A percentile compares a stretch with the other conserved stretches of the same genome.
Conservation (phyloP, 2,329 filamentous ascomycete species). For the Fusarium stilboides region DNA sequence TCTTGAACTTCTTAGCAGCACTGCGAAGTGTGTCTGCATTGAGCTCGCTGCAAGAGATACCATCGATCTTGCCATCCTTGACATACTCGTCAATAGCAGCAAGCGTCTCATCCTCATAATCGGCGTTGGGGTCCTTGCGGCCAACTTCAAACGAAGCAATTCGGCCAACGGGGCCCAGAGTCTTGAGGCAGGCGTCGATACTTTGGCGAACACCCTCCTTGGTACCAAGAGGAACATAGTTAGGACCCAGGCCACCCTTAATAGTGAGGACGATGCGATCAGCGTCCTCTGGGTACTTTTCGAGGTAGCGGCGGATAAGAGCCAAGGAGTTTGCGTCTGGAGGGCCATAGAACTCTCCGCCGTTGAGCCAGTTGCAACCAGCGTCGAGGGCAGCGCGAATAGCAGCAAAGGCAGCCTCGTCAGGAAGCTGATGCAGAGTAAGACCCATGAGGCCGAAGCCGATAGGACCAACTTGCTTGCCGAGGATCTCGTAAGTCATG, state of each 20-base stretch:
- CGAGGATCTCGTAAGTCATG: constrained; percentile 46
- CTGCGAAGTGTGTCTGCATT: constrained; percentile 62
- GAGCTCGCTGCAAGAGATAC: constrained; percentile 64
- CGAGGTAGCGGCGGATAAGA: constrained; percentile 73
- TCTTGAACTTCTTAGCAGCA: constrained; percentile 58
- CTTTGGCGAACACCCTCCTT: constrained; percentile 67
- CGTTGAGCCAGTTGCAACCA: constrained; percentile 68
- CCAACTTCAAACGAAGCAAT: constrained; percentile 73
- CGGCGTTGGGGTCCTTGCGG: constrained; percentile 66
- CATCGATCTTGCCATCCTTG: constrained; percentile 63
- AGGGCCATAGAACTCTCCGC: constrained; percentile 73
- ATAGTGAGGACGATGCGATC: constrained; percentile 71
- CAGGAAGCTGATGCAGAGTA: constrained; percentile 26
- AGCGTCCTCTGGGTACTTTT: constrained; percentile 72
- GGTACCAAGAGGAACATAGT: constrained; percentile 62
- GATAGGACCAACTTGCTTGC: constrained; percentile 45
- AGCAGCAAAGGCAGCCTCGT: constrained; percentile 64
- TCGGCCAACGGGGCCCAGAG: constrained; percentile 58
- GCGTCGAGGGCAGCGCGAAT: constrained; percentile 65
- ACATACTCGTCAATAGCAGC: constrained; percentile 62
- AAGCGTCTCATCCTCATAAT: constrained; percentile 62
- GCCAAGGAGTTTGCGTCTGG: constrained; percentile 68
- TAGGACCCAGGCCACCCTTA: constrained; percentile 67
- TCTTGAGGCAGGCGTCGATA: constrained; percentile 66
- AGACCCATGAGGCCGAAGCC: constrained; percentile 50